These are phyloP conservation scores for Myxozyma sirexii DNA, from an alignment of 805 yeast genomes.

Conservation along the genomic window DNA sequence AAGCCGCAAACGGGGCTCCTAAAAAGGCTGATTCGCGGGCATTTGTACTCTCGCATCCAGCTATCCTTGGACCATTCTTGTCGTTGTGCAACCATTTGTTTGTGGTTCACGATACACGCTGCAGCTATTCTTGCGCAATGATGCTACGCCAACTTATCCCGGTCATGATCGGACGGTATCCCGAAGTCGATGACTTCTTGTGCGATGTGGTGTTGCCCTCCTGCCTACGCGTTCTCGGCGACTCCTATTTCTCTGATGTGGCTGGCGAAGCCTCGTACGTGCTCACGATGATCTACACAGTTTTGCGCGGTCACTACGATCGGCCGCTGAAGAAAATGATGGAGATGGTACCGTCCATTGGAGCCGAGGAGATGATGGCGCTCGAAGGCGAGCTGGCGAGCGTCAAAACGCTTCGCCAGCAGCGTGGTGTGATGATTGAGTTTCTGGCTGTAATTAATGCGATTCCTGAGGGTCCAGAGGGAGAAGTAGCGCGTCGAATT, in stretches of 20 bases:
- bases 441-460: conserved; percentile 66
- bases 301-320: conserved; percentile 67
- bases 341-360: conserved; percentile 50
- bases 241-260: conserved; percentile 79
- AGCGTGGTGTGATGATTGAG: conserved; percentile 76
- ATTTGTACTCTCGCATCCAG: conserved; percentile 64
- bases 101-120: conserved; percentile 83
- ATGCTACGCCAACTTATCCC: conserved; percentile 74
- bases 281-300: conserved; percentile 75
- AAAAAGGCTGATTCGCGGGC: conserved; percentile 45
- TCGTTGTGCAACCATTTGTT: conserved; percentile 75
- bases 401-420: conserved; percentile 73
- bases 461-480: conserved; percentile 30
- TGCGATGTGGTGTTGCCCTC: conserved; percentile 70
- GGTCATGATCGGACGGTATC: conserved; percentile 67
- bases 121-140: conserved; percentile 86
- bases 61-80: conserved; percentile 75
- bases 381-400: conserved; percentile 66
- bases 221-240: conserved; percentile 65
- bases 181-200: conserved; percentile 71
- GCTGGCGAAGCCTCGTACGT: conserved; percentile 92
- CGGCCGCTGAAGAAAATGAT: conserved; percentile 66
- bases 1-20: not conserved
- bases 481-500: conserved; percentile 27
- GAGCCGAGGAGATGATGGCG: conserved; percentile 58